These are phyloP conservation scores for Leishmania aethiopica DNA, from an alignment of 208 protist species.

Conservation along the genomic window DNA sequence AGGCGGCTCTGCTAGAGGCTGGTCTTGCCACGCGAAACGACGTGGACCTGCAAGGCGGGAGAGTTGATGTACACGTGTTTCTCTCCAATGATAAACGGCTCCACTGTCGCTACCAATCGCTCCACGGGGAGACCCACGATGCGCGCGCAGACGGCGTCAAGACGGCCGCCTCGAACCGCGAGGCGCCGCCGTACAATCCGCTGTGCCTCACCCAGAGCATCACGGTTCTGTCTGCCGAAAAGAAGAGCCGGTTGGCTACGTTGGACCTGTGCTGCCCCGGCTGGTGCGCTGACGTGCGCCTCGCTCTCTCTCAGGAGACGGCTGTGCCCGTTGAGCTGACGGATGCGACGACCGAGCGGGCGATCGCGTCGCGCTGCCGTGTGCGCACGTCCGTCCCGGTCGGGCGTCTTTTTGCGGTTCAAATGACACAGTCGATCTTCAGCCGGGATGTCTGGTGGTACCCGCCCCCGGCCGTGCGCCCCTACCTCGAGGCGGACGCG, in stretches of 20 bases:
- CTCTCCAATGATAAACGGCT: conserved; percentile 11
- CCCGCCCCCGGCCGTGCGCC: conserved; percentile 1
- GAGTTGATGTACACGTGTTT: not conserved
- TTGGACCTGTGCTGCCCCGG: conserved; percentile 40
- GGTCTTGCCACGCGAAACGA: not conserved
- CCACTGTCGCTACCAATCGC: not conserved
- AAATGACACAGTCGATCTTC: conserved; percentile 6
- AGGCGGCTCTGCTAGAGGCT: conserved; percentile 16
- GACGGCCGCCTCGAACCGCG: not conserved
- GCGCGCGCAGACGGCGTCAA: not conserved
- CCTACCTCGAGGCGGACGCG: not conserved
- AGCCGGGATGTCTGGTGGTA: conserved; percentile 28
- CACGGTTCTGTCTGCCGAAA: not conserved
- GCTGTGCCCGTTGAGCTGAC: not conserved
- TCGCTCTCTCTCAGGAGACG: conserved; percentile 30
- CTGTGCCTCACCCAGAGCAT: not conserved
- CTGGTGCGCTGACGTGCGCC: conserved; percentile 48
- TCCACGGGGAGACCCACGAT: not conserved
- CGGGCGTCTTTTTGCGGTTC: conserved; percentile 20
- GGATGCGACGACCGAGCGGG: conserved; percentile 3
- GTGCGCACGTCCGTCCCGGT: conserved; percentile 17
- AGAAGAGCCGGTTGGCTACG: conserved; percentile 1
- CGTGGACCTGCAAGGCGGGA: not conserved
- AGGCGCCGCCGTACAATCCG: conserved; percentile 12
- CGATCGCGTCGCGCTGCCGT: conserved; percentile 8